Evolutionary conservation across 1,284 basidiomycete genomes (phyloP), one percentile per base, ranked within the genome.

Genomic region (Mycena sp.): DNA sequence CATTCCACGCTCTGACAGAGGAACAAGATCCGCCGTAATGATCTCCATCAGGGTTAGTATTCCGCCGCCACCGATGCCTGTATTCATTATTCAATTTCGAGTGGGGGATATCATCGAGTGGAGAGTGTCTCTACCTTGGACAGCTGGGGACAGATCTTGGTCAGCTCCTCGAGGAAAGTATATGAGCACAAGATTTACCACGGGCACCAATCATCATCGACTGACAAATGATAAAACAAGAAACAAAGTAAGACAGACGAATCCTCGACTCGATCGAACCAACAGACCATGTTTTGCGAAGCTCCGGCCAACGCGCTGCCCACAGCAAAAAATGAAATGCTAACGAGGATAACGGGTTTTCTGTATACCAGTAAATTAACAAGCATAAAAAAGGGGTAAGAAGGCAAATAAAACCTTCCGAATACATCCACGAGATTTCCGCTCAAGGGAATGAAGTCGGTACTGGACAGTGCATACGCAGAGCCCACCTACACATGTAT

Each of bases 1-100:
- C 9, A 71, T 41, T 17, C 80, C 80, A 6, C 81, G 74, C 54
- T 82, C 80, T 3, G 71, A 48, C 1, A 83, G 72, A 1, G 81
- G 72, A 0, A 81, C 79, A n/a, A 85, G 71, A 69, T 85, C 83
- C n/a, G 79, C 71, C 2, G 78, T 67, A 41, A 83, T 74, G 54
- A 84, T 83, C 38, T 78, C 73, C 4, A 76, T 71, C 4, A 83
- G 67, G 0, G 74, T 70, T 1, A 80, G 63, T 52, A 81, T 80
- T 2, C 78, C 81, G 1, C 83, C 83, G 21, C 78, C 78, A 32
- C 83, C 83, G 35, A 83, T 60, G 5, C 83, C 83, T 64, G n/a
- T n/a, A n/a, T n/a, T n/a, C n/a, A n/a, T n/a, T n/a, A n/a, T n/a
- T n/a, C n/a, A n/a, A n/a, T n/a, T n/a, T n/a, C n/a, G n/a, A n/a